Base-by-base conservation (phyloP, 2,329 filamentous ascomycete genomes). In the Penicillium sp. region DNA sequence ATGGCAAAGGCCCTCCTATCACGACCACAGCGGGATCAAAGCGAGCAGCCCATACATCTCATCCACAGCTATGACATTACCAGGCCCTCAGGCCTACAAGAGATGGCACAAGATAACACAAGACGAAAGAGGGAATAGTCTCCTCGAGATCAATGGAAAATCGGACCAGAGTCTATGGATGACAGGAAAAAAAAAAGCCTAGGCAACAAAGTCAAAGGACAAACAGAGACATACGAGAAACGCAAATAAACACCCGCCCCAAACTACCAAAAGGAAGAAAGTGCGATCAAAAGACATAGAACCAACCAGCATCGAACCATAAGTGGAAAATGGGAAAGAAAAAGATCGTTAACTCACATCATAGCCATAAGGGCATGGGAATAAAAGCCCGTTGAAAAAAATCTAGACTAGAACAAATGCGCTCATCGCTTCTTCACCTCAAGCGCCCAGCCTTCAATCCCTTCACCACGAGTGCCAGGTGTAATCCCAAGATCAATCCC, bases 391-490 rank as follows among this genome's bases (percentile, higher is more conserved):
- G 45, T 39, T 39, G 39, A 39, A 46, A 40, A 40, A 41, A 27
- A 41, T 29, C 59, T 54, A 58, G 45, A 62, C 55, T 56, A 59
- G 50, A 49, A 50, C 22, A 27, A 50, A 52, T 27, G 48, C 47
- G 48, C 24, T 65, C 58, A 92, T 77, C 89, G 84, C 80, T 54
- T 54, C 42, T 94, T 93, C 66, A 96, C 83, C 78, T 97, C 93
- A 39, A 81, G 86, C 8, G 91, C 86, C 93, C 93, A 97, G 3
- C 93, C 93, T 51, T 96, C 91, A 67, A 97, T 97, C 0, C 90
- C 92, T 54, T 97, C 93, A 1, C 93, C 93, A 54, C 86, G 86
- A 60, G 87, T 91, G 6, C 92, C 92, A 1, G 95, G 89, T 45
- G 86, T 78, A 31, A 97, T 80, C 14, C 88, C 85, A 57, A 97